Percentiles rank a stretch among this genome's conserved stretches.
Evolutionary conservation across 257 asterid species (phyloP).

Genomic region (Sherardia arvensis): DNA sequence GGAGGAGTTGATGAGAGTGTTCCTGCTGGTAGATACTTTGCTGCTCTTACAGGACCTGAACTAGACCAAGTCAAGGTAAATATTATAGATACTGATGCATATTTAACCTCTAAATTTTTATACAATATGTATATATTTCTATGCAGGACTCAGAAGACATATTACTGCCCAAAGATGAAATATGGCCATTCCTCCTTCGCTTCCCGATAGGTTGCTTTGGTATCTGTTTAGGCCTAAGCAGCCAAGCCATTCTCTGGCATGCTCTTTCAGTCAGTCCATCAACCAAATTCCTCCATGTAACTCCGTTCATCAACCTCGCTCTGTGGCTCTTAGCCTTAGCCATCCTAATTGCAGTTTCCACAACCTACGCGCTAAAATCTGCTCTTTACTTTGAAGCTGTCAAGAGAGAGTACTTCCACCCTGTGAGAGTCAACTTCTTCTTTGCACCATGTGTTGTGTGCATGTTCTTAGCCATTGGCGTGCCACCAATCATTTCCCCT

Average conservation of each 20-base stretch:
- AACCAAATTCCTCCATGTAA: constrained; percentile 58
- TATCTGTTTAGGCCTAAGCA: constrained; percentile 81
- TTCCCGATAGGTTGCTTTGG: constrained; percentile 95
- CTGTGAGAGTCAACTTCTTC: constrained; percentile 81
- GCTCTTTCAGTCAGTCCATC: constrained; percentile 53
- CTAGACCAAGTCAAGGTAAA: constrained; percentile 96
- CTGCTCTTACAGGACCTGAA: constrained; percentile 89
- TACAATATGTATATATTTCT: too few species aligned
- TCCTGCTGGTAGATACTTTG: constrained; percentile 98
- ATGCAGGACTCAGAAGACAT: constrained; percentile 90
- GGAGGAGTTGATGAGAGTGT: constrained; percentile 46
- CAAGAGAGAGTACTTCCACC: constrained; percentile 77
- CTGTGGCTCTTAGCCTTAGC: constrained; percentile 64
- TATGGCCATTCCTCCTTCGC: constrained; percentile 90
- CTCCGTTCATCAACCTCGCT: constrained; percentile 53
- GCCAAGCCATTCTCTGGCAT: constrained; percentile 84
- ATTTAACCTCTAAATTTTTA: too few species aligned
- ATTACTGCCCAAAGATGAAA: constrained; percentile 73
- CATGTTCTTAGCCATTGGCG: constrained; percentile 90
- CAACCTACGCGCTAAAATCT: constrained; percentile 56
- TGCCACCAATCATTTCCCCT: constrained; percentile 32
- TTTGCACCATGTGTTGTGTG: constrained; percentile 87
- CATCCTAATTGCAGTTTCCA: constrained; percentile 44
- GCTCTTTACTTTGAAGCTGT: constrained; percentile 83
- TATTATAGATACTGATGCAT: too few species aligned